Evolutionary conservation across 441 rosid genomes (phyloP).

Genomic region (Erodium trifolium): DNA sequence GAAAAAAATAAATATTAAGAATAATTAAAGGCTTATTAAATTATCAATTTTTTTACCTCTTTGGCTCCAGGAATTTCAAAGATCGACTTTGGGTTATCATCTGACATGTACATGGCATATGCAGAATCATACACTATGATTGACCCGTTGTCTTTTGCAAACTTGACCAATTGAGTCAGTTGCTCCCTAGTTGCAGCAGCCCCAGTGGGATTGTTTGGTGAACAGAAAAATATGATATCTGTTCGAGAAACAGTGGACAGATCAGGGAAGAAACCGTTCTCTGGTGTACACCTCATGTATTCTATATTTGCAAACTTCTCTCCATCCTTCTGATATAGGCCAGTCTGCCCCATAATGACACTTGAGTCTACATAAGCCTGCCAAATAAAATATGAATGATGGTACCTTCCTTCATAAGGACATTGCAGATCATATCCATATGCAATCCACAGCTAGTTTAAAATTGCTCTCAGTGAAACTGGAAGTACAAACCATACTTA

Average conservation of each 20-base stretch:
- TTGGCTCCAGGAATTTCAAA: slow-evolving; percentile 96
- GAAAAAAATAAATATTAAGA: background rate
- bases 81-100: slow-evolving; percentile 78
- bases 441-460: no score
- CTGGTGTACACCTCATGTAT: slow-evolving; percentile 88
- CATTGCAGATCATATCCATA: background rate
- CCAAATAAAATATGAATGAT: background rate
- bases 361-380: slow-evolving; percentile 97
- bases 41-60: slow-evolving; percentile 39
- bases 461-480: no score
- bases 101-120: slow-evolving; percentile 83
- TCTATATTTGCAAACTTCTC: slow-evolving; percentile 72
- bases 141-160: slow-evolving; percentile 88
- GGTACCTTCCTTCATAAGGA: background rate
- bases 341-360: slow-evolving; percentile 97
- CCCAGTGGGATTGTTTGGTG: slow-evolving; percentile 98
- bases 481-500: no score
- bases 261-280: slow-evolving; percentile 93
- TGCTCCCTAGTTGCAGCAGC: slow-evolving; percentile 91
- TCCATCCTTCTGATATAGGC: slow-evolving; percentile 52
- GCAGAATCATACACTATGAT: slow-evolving; percentile 92
- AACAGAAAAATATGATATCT: slow-evolving; percentile 89
- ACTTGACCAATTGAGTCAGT: slow-evolving; percentile 56
- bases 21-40: background rate
- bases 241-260: slow-evolving; percentile 56